Base-by-base conservation (phyloP, 306 rosid genomes). In the Styphnolobium japonicum region DNA sequence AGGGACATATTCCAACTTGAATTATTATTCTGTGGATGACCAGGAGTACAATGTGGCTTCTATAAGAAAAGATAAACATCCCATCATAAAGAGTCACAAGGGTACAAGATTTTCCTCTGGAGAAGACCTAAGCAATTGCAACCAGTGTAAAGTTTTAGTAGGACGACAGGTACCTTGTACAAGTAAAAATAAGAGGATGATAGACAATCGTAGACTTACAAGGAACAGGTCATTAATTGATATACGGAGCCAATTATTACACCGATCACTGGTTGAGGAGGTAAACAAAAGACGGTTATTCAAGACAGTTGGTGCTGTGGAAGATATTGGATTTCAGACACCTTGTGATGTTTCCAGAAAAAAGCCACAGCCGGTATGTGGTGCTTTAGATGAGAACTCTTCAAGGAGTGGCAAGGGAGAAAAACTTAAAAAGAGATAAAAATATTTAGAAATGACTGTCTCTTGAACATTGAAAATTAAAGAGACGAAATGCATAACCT, bases 271-370 rank as follows among this genome's bases (percentile, higher is more conserved):
- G 84, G 96, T 92, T 10, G 97, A 94, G 76, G 98, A 94, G 82
- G 87, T 92, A 71, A 62, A 80, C 74, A 81, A 88, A 78, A 87
- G 94, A 74, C 84, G 97, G 57, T 36, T 90, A 77, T 92, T 86
- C 68, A 94, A 89, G 42, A 94, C 98, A 0, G 91, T 94, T 16
- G 97, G 97, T 75, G 87, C 91, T 2, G 93, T 94, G 52, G 93
- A 94, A 77, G 82, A 87, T 74, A 89, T 91, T 12, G 95, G 97
- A n/a, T 94, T 89, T 84, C 97, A 92, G 73, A 67, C 91, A 57
- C 97, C 97, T 29, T 88, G 78, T 75, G 92, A 86, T 23, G 84
- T 78, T 81, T 79, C 93, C 22, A 67, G 68, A 31, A 80, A 65
- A 45, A 60, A 16, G 79, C 69, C 48, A 80, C 70, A 27, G 18